Evolutionary conservation across 148 eudicot species (phyloP).

Genomic region (Amaranthus hypochondriacus): DNA sequence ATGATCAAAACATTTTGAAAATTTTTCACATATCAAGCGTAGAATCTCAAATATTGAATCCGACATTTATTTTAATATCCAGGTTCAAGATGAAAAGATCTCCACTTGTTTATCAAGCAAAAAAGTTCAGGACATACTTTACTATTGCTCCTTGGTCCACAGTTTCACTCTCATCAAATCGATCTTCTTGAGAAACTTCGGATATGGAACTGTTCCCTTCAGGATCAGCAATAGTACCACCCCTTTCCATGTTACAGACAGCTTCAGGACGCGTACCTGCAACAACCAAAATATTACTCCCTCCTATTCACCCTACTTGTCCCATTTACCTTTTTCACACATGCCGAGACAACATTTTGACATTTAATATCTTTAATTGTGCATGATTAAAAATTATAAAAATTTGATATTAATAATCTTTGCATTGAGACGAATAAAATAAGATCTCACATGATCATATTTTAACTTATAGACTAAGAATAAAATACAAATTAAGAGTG

Average conservation of each 20-base stretch:
- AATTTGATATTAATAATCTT: no score
- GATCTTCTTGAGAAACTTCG: conserved; percentile 48
- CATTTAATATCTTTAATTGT: no score
- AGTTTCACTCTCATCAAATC: conserved; percentile 32
- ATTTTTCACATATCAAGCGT: background rate
- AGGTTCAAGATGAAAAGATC: background rate
- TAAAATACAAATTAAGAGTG: no score
- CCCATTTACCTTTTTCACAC: no score
- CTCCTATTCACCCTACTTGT: no score
- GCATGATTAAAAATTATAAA: no score
- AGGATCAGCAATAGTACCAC: conserved; percentile 21
- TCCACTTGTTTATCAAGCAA: conserved; percentile 1
- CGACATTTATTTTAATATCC: background rate
- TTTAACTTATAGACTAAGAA: no score
- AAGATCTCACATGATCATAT: no score
- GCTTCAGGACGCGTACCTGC: conserved; percentile 31
- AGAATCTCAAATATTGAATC: background rate
- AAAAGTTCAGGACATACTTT: conserved; percentile 37
- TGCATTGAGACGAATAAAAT: no score
- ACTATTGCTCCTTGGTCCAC: conserved; percentile 37
- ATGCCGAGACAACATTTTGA: no score
- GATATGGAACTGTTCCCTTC: conserved; percentile 41
- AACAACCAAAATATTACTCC: conserved; percentile 5
- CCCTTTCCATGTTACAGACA: conserved; percentile 18
- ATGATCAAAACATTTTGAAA: background rate